Evolutionary conservation across 108 stramenopile species (phyloP), one percentile per base, ranked within the genome.

Genomic region (Chaetoceros tenuissimus): DNA sequence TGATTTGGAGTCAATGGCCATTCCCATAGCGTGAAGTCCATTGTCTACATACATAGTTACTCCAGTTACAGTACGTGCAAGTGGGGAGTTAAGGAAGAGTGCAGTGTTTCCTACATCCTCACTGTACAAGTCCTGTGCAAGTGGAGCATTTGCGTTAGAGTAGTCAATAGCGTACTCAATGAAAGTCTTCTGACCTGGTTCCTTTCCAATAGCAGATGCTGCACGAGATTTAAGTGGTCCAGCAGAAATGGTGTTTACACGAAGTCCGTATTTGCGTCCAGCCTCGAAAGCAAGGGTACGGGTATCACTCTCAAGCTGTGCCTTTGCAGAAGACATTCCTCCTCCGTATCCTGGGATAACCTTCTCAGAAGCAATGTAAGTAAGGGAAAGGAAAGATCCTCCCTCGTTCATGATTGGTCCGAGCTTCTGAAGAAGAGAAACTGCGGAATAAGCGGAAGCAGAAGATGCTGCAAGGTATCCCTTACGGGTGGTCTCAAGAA

Each of bases 91-190:
- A 28, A 98, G 74, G 84, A 94, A 98, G 8, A 93, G 67, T 16
- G 79, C 93, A 3, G 89, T 72, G 61, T 90, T 86, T 31, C 97
- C 97, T 50, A 98, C 97, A 71, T 98, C 97, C 60, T 98, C 97
- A 74, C 77, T 90, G 89, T 96, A 95, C 68, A 98, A 80, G 64
- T 96, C 94, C 73, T 96, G 93, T 16, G 73, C 92, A 51, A 98
- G 71, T 23, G 97, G 97, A 24, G 97, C 87, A 70, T 98, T 98
- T 26, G 94, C 92, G 48, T 88, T 92, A 63, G 87, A 87, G 69
- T 98, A 98, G 68, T 98, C 97, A 67, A 98, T 96, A 44, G 97
- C 97, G 60, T 91, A 87, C 63, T 98, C 97, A 62, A 97, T 97
- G 78, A 98, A 98, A 43, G 95, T 95, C 84, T 94, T 96, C 51